A percentile compares a stretch with the other conserved stretches of the same genome.
These are phyloP conservation scores for Lichtheimia corymbifera DNA, from an alignment of 371 early-diverging fungal species.

Conservation along the genomic window DNA sequence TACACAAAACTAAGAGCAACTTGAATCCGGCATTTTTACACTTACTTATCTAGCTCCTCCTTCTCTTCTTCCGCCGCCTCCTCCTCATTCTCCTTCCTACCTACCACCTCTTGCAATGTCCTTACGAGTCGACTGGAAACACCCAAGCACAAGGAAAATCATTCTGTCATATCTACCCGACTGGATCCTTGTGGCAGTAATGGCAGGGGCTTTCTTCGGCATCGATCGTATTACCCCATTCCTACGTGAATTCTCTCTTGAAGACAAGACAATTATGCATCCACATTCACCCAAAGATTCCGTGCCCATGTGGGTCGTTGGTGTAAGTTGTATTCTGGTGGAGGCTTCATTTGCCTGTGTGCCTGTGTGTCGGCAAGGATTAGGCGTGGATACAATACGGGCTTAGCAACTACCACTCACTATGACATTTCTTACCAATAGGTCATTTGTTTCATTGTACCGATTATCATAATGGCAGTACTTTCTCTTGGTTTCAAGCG, in stretches of 20 bases:
- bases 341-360: too few species aligned
- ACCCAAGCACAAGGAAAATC: constrained; percentile 37
- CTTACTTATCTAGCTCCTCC: too few species aligned
- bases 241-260: constrained; percentile 70
- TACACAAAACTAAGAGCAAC: too few species aligned
- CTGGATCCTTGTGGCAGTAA: constrained; percentile 64
- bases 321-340: constrained; percentile 30
- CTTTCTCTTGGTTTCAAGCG: constrained; percentile 21
- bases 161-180: constrained; percentile 63
- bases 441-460: constrained; percentile 27
- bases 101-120: constrained; percentile 7
- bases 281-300: constrained; percentile 64
- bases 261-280: constrained; percentile 68
- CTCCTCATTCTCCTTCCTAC: not conserved
- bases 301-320: constrained; percentile 59
- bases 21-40: too few species aligned
- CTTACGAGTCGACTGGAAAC: constrained; percentile 19
- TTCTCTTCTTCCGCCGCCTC: not conserved
- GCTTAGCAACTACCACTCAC: too few species aligned
- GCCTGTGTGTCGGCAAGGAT: too few species aligned
- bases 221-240: constrained; percentile 67
- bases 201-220: constrained; percentile 56
- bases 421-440: constrained; percentile 2
- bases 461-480: constrained; percentile 23
- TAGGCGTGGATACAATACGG: too few species aligned